A percentile compares a stretch with the other conserved stretches of the same genome.
These are phyloP conservation scores for Trichoderma guizhouense DNA, from an alignment of 2,329 filamentous ascomycete species.

Conservation along the genomic window DNA sequence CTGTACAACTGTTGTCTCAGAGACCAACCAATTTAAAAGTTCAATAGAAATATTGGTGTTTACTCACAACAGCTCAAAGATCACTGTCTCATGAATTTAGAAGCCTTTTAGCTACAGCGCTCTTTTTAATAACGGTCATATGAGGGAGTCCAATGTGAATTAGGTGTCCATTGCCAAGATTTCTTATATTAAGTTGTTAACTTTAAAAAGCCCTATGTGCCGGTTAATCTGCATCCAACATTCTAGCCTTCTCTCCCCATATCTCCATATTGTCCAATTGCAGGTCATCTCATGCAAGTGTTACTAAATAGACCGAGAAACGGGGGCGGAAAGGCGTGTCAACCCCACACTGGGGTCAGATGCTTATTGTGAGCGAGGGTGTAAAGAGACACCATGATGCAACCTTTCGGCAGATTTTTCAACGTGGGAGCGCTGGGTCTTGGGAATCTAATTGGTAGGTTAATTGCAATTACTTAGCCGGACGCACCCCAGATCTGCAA, in stretches of 20 bases:
- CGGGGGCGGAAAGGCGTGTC: not conserved
- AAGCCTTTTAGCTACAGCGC: not conserved
- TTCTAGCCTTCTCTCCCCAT: not conserved
- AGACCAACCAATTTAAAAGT: too few relatives aligned
- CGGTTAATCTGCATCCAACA: not conserved
- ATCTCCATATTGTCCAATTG: not conserved
- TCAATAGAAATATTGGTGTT: too few relatives aligned
- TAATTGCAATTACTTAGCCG: conserved; percentile 1
- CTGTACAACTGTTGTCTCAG: accelerated
- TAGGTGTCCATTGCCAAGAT: not conserved
- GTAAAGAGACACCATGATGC: not conserved
- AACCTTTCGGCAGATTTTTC: not conserved
- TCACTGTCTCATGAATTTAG: not conserved
- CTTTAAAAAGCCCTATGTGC: not conserved
- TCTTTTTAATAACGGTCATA: not conserved
- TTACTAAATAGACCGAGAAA: not conserved
- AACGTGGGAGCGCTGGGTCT: not conserved
- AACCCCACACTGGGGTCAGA: not conserved
- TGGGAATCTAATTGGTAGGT: not conserved
- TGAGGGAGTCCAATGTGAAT: not conserved
- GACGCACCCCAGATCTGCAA: conserved; percentile 7
- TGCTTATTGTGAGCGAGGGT: not conserved
- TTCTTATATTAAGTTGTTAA: not conserved
- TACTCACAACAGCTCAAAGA: not conserved
- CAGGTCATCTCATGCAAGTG: not conserved